Evolutionary conservation across 192 early-diverging fungal genomes (phyloP).

Genomic region (Backusella westeae): DNA sequence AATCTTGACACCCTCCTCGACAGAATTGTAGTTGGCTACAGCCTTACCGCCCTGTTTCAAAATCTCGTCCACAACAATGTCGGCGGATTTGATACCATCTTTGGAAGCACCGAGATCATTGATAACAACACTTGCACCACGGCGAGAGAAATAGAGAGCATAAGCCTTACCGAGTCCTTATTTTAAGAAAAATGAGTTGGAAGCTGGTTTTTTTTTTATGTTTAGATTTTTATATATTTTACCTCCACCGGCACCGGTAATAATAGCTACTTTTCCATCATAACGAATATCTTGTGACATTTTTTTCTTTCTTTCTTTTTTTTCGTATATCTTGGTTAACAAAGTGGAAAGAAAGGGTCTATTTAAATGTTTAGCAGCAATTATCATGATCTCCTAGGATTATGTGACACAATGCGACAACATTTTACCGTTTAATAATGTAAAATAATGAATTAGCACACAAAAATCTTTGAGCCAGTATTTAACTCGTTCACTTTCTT

Average conservation of each 20-base stretch:
- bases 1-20: constrained; percentile 96
- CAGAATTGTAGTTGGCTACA: constrained; percentile 96
- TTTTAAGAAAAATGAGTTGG: background rate
- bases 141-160: constrained; percentile 87
- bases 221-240: background rate
- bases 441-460: background rate
- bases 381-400: background rate
- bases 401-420: background rate
- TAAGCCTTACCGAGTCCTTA: constrained; percentile 81
- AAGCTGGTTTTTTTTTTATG: background rate
- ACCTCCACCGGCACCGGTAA: constrained; percentile 96
- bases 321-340: background rate
- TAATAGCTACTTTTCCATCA: constrained; percentile 84
- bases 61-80: constrained; percentile 96
- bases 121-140: constrained; percentile 93
- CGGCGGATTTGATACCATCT: constrained; percentile 81
- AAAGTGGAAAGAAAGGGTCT: background rate
- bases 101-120: constrained; percentile 88
- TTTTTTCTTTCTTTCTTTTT: background rate
- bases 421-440: constrained; percentile 8
- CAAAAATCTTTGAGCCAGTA: background rate
- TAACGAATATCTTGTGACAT: constrained; percentile 59
- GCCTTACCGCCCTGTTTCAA: constrained; percentile 84
- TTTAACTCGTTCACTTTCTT: background rate
- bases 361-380: background rate